Conservation (phyloP, 139 green algal species). For the Tetraselmis chui region DNA sequence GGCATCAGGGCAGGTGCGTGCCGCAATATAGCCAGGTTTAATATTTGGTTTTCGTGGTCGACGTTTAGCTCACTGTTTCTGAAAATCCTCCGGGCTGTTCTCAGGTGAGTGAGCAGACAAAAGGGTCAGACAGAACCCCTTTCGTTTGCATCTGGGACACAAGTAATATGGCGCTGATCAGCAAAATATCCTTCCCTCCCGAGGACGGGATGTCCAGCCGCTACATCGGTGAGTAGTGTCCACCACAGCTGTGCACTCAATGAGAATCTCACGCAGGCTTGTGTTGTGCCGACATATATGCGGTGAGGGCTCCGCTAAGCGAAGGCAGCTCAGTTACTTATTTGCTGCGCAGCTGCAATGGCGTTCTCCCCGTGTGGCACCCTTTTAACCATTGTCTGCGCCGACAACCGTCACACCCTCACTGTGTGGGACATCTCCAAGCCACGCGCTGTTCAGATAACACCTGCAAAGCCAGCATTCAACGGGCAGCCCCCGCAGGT, state of each 20-base stretch:
- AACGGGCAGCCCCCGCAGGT: constrained; percentile 17
- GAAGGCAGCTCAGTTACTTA: too few relatives aligned
- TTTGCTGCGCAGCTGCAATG: not conserved
- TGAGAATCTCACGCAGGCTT: too few relatives aligned
- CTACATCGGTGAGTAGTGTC: not conserved
- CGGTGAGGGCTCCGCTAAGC: too few relatives aligned
- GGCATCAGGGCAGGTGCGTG: not conserved
- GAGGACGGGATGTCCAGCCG: constrained; percentile 18
- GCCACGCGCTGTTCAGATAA: not conserved
- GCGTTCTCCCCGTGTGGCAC: not conserved
- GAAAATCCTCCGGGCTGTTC: too few relatives aligned
- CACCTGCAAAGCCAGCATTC: not conserved
- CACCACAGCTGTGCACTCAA: too few relatives aligned
- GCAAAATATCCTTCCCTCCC: constrained; percentile 26
- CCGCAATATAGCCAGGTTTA: not conserved
- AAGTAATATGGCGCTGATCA: constrained; percentile 14
- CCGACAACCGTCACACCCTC: constrained; percentile 2
- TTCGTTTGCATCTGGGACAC: constrained; percentile 3
- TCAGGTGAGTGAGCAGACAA: not conserved
- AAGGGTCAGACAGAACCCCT: not conserved
- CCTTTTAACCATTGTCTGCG: not conserved
- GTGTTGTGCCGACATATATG: too few relatives aligned
- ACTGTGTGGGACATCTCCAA: not conserved
- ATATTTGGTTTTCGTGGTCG: not conserved
- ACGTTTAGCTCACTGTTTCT: too few relatives aligned